Evolutionary conservation across 352 stramenopile genomes (phyloP), one percentile per base, ranked within the genome.

Genomic region (Pilasporangium apinafurcum): DNA sequence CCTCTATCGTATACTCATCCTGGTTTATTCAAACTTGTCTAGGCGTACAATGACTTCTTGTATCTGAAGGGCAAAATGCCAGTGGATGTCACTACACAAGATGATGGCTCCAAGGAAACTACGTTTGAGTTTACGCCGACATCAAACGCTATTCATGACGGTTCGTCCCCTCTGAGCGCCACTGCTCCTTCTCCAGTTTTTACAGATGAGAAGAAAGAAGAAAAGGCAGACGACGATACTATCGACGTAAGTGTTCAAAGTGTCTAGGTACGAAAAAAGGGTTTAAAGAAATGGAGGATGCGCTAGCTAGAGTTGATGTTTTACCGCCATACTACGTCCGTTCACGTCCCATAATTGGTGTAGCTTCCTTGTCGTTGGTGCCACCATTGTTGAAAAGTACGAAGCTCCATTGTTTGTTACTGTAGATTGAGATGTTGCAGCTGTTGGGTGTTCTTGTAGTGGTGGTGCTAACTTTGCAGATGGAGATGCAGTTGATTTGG

Each of bases 61-160:
- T 91, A 91, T 37, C 52, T 91, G 33, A 91, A 91, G 63, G 75
- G 75, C 5, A 81, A 86, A 25, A 62, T 85, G 43, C 74, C 74
- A 9, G 70, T 71, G 24, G 57, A 76, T n/a, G 61, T 80, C 31
- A 61, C 62, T 26, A 63, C 54, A 10, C 64, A 75, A 8, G 68
- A 77, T 8, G 70, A 86, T 40, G 71, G 68, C 2, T 70, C 63
- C 0, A 81, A 86, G 20, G 78, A 88, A 41, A 86, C 72, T 2
- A 85, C 67, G 14, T 91, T 91, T 47, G 75, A 91, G 45, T 91
- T 91, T 27, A 77, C 77, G 0, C 68, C 63, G 17, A 62, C 56
- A 12, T 78, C 69, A 7, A 83, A 68, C 41, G 59, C 69, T 7
- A 50, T 83, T 14, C 66, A 83, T 38, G 72, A 57, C 22, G n/a